phyloP scores from a whole-genome alignment of 2,329 filamentous ascomycete genomes.

The Fusarium beomiforme region DNA sequence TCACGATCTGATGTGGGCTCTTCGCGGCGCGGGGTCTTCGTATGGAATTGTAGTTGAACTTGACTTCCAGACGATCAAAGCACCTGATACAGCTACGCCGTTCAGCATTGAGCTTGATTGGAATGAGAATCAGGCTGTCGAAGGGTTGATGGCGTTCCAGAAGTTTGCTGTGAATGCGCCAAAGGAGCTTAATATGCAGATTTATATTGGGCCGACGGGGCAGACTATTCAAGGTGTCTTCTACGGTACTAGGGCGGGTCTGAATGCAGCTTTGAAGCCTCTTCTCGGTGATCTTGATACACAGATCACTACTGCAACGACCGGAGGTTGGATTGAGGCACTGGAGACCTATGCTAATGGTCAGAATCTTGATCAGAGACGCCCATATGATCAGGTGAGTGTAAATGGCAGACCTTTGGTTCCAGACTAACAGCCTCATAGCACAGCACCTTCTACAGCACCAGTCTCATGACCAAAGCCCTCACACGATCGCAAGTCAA shows the following conservation, averaged over 20 bases:
- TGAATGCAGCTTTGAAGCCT: conserved; percentile 30
- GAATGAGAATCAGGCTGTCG: conserved; percentile 24
- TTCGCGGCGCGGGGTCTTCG: conserved; percentile 46
- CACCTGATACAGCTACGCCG: conserved; percentile 30
- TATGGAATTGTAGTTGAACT: conserved; percentile 47
- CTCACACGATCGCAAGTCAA: conserved; percentile 38
- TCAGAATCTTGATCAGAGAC: conserved; percentile 36
- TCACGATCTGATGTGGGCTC: conserved; percentile 44
- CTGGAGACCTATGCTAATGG: conserved; percentile 36
- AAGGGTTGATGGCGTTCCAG: conserved; percentile 41
- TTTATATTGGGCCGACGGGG: conserved; percentile 32
- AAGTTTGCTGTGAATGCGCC: conserved; percentile 36
- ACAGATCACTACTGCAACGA: conserved; percentile 11
- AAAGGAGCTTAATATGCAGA: conserved; percentile 45
- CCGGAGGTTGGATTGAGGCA: conserved; percentile 42
- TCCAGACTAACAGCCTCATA: conserved; percentile 13
- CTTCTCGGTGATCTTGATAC: conserved; percentile 31
- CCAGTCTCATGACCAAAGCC: conserved; percentile 43
- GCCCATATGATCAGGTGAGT: conserved; percentile 39
- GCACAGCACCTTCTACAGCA: conserved; percentile 46
- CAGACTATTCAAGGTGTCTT: conserved; percentile 45
- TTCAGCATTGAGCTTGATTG: conserved; percentile 39
- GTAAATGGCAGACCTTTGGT: too few species aligned
- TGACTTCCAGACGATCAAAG: conserved; percentile 42
- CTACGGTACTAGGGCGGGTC: conserved; percentile 33